Evolutionary conservation across 106 monocot species (phyloP).

Genomic region (Alisma plantagoaquatica): DNA sequence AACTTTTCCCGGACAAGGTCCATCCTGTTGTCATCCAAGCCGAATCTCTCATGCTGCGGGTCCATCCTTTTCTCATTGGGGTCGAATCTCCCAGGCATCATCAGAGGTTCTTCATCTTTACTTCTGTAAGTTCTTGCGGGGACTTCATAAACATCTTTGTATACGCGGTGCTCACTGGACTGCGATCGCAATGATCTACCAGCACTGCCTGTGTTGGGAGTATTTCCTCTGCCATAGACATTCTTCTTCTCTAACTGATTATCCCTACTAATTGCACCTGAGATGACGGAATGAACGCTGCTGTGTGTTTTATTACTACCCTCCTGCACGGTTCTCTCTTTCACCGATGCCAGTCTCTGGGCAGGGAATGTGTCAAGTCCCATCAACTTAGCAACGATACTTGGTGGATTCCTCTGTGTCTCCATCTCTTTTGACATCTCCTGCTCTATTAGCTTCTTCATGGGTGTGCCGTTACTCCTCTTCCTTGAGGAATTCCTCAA

Average conservation of each 20-base stretch:
- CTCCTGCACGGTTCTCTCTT: conserved; percentile 11
- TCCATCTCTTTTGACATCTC: conserved; percentile 71
- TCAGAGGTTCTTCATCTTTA: conserved; percentile 12
- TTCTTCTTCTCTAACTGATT: neutral
- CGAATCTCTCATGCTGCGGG: conserved; percentile 22
- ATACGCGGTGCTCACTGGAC: conserved; percentile 16
- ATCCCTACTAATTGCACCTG: neutral
- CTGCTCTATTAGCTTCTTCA: conserved; percentile 80
- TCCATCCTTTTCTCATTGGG: conserved; percentile 57
- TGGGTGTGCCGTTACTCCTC: conserved; percentile 44
- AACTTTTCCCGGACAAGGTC: conserved; percentile 80
- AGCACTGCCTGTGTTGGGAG: too few relatives aligned
- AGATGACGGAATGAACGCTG: too few relatives aligned
- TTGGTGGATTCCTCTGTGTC: conserved; percentile 33
- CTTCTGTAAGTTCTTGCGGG: conserved; percentile 11
- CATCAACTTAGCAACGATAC: conserved; percentile 88
- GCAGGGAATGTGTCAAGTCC: conserved; percentile 54
- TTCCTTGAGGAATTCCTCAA: conserved; percentile 24
- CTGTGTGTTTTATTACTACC: too few relatives aligned
- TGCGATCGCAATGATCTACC: conserved; percentile 2
- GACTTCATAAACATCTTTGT: conserved; percentile 48
- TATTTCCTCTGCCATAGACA: too few relatives aligned
- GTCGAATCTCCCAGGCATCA: conserved; percentile 14
- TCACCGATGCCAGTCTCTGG: conserved; percentile 12
- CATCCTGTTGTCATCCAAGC: conserved; percentile 53